phyloP scores from a whole-genome alignment of 2,329 filamentous ascomycete genomes.

The Stachybotrys elegans region DNA sequence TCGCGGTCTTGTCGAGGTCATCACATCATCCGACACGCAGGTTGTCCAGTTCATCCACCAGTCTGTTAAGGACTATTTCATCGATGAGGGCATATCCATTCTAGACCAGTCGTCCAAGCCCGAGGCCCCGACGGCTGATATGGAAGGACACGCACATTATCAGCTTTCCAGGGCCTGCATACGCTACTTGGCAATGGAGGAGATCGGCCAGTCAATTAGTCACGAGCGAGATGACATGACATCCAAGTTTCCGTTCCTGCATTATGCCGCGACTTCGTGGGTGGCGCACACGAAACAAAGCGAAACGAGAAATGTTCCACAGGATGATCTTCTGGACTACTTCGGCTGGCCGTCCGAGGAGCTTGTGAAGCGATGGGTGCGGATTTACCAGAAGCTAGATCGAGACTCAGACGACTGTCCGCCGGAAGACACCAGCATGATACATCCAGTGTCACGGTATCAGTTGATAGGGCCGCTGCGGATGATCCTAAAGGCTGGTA shows the following conservation, averaged over 20 bases:
- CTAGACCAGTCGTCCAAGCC: too few species aligned
- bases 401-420: not conserved
- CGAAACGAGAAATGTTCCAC: not conserved
- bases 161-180: slow-evolving; percentile 4
- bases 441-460: slow-evolving; percentile 3
- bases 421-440: not conserved
- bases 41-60: slow-evolving; percentile 16
- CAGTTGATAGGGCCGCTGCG: not conserved
- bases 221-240: not conserved
- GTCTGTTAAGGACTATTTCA: slow-evolving; percentile 6
- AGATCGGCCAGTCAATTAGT: not conserved
- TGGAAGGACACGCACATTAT: too few species aligned
- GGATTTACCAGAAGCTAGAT: not conserved
- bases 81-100: not conserved
- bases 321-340: not conserved
- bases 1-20: slow-evolving; percentile 21
- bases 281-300: not conserved
- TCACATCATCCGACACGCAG: not conserved
- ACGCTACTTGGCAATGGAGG: slow-evolving; percentile 3
- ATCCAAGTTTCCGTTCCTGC: not conserved
- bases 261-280: slow-evolving; percentile 1
- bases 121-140: too few species aligned
- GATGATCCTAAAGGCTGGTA: slow-evolving; percentile 3
- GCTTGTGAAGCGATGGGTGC: not conserved
- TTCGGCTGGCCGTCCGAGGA: not conserved